Evolutionary conservation across 1,139 yeast species (phyloP).

Genomic region (Kazachstania sp.): DNA sequence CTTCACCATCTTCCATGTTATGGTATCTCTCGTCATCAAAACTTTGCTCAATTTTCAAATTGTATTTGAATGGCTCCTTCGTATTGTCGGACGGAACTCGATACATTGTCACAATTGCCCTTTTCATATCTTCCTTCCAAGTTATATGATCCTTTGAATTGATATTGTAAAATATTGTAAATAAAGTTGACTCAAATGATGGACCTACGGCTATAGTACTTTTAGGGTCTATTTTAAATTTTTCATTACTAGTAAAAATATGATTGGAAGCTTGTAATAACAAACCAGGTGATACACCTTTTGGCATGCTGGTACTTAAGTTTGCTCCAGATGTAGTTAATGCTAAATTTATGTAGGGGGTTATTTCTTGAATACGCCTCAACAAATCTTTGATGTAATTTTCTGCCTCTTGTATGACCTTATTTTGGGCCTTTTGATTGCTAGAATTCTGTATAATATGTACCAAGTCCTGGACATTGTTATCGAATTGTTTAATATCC

Average conservation of each 20-base stretch:
- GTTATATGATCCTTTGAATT: conserved; percentile 32
- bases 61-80: conserved; percentile 35
- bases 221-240: conserved; percentile 14
- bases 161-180: conserved; percentile 53
- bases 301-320: conserved; percentile 44
- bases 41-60: conserved; percentile 46
- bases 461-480: conserved; percentile 35
- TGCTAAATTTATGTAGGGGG: conserved; percentile 62
- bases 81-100: conserved; percentile 19
- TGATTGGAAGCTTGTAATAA: conserved; percentile 55
- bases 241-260: conserved; percentile 37
- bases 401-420: conserved; percentile 43
- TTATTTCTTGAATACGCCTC: conserved; percentile 53
- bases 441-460: conserved; percentile 19
- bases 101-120: conserved; percentile 41
- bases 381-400: conserved; percentile 42
- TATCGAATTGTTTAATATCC: conserved; percentile 56
- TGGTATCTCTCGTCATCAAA: conserved; percentile 72
- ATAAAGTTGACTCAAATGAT: conserved; percentile 48
- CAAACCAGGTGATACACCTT: conserved; percentile 55
- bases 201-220: conserved; percentile 48
- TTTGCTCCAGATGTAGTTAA: conserved; percentile 65
- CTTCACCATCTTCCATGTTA: conserved; percentile 35
- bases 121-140: conserved; percentile 71
- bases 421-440: conserved; percentile 31